Evolutionary conservation across 108 stramenopile species (phyloP).

Genomic region (Schizochytrium sp.): DNA sequence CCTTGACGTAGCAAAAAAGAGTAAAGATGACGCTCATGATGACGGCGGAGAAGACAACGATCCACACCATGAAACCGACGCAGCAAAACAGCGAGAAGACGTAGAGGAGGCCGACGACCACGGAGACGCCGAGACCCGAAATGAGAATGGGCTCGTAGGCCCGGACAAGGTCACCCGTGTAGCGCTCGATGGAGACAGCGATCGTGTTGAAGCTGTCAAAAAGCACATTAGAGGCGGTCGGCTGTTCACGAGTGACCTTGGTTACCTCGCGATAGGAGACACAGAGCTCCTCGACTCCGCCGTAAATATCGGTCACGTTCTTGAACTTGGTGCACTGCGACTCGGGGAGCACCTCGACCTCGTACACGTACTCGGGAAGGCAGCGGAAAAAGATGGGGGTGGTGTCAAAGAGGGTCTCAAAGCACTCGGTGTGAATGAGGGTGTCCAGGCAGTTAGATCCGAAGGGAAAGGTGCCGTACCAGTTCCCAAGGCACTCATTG

Average conservation of each 20-base stretch:
- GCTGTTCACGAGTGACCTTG: not conserved
- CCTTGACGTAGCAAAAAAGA: not conserved
- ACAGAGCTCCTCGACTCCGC: not conserved
- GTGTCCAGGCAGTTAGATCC: not conserved
- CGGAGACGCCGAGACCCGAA: not conserved
- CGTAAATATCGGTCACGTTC: not conserved
- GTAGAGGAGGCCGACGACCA: not conserved
- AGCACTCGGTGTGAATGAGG: not conserved
- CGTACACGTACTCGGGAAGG: not conserved
- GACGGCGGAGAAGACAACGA: not conserved
- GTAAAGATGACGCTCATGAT: not conserved
- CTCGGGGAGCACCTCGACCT: not conserved
- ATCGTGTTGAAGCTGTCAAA: not conserved
- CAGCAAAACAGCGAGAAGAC: conserved; percentile 11
- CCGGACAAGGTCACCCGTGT: not conserved
- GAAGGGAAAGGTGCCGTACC: not conserved
- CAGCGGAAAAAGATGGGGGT: not conserved
- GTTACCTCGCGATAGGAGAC: not conserved
- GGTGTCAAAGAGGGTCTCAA: not conserved
- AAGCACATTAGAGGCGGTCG: not conserved
- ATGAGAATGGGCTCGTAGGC: not conserved
- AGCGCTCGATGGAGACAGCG: not conserved
- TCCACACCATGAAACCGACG: conserved; percentile 12
- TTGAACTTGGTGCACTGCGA: not conserved
- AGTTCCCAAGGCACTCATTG: not conserved